Conservation (phyloP, 768 basidiomycete genomes). For the Amylocystis lapponica region DNA sequence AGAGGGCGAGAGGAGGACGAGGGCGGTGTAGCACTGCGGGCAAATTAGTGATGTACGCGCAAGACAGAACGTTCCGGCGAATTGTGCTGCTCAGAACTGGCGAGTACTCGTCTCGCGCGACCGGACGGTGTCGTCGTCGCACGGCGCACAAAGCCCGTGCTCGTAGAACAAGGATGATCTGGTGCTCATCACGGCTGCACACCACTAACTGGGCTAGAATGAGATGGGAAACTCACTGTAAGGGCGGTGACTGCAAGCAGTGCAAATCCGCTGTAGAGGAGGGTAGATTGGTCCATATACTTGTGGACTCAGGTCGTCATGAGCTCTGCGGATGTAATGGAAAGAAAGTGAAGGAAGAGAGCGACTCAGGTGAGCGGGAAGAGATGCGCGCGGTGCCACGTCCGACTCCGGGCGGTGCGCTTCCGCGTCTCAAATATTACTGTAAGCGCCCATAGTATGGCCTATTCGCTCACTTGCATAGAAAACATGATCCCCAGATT, state of each 20-base stretch:
- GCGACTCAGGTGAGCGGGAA: no score
- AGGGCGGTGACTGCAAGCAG: constrained; percentile 14
- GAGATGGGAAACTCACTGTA: constrained; percentile 17
- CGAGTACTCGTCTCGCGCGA: constrained; percentile 35
- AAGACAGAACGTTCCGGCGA: neutral
- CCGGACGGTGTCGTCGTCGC: constrained; percentile 59
- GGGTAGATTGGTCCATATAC: constrained; percentile 15
- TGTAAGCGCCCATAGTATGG: no score
- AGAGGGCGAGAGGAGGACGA: constrained; percentile 71
- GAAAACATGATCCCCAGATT: no score
- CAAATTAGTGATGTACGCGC: no score
- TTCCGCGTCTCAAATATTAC: no score
- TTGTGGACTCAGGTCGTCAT: no score
- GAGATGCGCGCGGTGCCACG: no score
- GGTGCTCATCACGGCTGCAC: constrained; percentile 45
- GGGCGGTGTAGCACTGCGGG: constrained; percentile 67
- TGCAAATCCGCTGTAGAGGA: constrained; percentile 13
- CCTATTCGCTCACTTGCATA: no score
- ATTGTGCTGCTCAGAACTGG: constrained; percentile 26
- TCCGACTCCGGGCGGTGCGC: no score
- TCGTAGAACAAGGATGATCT: constrained; percentile 95
- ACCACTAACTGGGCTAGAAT: neutral
- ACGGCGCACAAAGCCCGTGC: constrained; percentile 59
- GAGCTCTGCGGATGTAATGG: no score
- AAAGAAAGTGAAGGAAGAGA: no score